Base-by-base conservation (phyloP, 2,329 filamentous ascomycete genomes). In the Trichophyton mentagrophytes region DNA sequence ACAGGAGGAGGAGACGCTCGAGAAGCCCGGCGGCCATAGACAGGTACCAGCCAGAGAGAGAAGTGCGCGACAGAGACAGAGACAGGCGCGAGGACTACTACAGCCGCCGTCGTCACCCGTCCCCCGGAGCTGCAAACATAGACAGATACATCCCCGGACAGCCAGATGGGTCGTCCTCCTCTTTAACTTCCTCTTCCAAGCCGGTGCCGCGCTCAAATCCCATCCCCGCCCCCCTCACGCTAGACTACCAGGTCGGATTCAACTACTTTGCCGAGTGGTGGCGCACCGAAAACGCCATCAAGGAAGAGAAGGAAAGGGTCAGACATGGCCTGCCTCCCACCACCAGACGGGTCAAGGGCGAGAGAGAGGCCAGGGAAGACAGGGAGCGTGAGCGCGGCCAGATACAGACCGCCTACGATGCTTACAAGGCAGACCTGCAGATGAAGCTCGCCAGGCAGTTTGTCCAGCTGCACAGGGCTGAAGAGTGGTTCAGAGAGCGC, bases 401-500 rank as follows among this genome's bases (percentile, higher is more conserved):
- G 68, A 86, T 86, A 9, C 84, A 86, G 63, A 78, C 79, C 22
- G 83, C 83, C 2, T 86, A 86, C 63, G 83, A 86, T 67, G 72
- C 78, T 46, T 86, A 86, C 75, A 86, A 86, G 70, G 80, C 82
- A 67, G 83, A 85, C 62, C 75, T 85, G 9, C 83, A 85, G 66
- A 76, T 84, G 40, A 81, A 82, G 66, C 92, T 96, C 87, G 91
- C 93, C 0, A 85, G 90, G 65, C 80, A 83, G 0, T 99, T 99
- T 71, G 93, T 99, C 47, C 84, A 87, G 57, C 87, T 90, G 67
- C 93, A 99, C 75, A 96, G 95, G 72, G 85, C 85, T 49, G 93
- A 99, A 72, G 92, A 99, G 71, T 99, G 93, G 93, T 99, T 99
- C 77, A 89, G 87, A 67, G 93, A 99, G 74, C 86, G 90, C 71